A percentile compares a stretch with the other conserved stretches of the same genome.
These are phyloP conservation scores for Leccinum subatratum DNA, from an alignment of 1,284 basidiomycete genomes.

Conservation along the genomic window DNA sequence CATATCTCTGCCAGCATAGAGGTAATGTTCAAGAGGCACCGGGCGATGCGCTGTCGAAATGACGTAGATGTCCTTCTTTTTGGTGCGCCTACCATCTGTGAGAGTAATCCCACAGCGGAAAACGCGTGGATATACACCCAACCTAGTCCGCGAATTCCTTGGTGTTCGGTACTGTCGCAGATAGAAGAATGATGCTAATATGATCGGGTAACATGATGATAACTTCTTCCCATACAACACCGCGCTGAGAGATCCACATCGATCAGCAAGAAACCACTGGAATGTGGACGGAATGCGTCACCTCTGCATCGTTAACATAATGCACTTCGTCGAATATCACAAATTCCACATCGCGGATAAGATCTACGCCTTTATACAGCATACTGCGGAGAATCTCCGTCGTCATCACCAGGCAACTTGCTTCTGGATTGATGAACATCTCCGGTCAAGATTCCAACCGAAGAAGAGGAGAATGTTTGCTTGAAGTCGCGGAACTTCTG, in stretches of 20 bases:
- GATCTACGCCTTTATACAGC: conserved; percentile 97
- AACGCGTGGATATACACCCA: conserved; percentile 58
- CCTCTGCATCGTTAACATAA: conserved; percentile 99
- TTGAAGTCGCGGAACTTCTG: conserved; percentile 99
- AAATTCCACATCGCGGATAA: conserved; percentile 98
- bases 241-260: conserved; percentile 57
- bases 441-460: conserved; percentile 95
- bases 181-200: conserved; percentile 93
- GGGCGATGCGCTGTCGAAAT: conserved; percentile 96
- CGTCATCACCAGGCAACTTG: conserved; percentile 95
- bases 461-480: conserved; percentile 86
- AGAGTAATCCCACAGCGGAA: conserved; percentile 7
- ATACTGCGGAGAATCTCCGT: conserved; percentile 99
- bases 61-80: conserved; percentile 99
- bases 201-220: conserved; percentile 99
- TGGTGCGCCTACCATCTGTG: conserved; percentile 71
- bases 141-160: conserved; percentile 99
- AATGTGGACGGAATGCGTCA: conserved; percentile 34
- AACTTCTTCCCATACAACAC: conserved; percentile 99
- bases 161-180: conserved; percentile 97
- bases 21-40: conserved; percentile 94
- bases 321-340: conserved; percentile 99
- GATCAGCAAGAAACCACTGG: conserved; percentile 13
- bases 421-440: conserved; percentile 99
- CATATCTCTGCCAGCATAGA: conserved; percentile 89